phyloP scores from a whole-genome alignment of 1,139 yeast genomes.

The Candida freyschussii region DNA sequence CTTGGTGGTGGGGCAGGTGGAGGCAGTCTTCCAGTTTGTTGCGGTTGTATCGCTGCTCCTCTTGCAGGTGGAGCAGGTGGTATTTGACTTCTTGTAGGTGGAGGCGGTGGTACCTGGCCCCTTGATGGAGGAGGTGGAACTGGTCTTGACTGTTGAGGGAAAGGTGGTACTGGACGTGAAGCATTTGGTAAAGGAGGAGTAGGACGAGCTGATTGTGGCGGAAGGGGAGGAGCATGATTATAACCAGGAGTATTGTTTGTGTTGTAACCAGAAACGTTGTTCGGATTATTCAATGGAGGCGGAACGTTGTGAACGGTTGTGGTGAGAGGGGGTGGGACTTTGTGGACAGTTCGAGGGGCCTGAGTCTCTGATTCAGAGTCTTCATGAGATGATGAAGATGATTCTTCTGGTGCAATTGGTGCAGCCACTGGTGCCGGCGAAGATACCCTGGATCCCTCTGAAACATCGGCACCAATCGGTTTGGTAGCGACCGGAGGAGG shows the following conservation, averaged over 20 bases:
- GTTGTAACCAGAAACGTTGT: conserved; percentile 9
- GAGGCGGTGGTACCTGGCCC: conserved; percentile 22
- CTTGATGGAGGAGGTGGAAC: conserved; percentile 29
- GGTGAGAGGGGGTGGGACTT: conserved; percentile 26
- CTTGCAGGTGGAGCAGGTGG: conserved; percentile 21
- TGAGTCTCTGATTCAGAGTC: conserved; percentile 20
- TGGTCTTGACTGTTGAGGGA: conserved; percentile 12
- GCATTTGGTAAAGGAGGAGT: conserved; percentile 34
- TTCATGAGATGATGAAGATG: conserved; percentile 3
- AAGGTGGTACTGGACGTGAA: conserved; percentile 29
- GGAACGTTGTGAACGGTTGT: conserved; percentile 21
- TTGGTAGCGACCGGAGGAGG: conserved; percentile 37
- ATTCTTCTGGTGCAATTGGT: conserved; percentile 9
- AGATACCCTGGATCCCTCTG: conserved; percentile 10
- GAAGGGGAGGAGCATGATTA: conserved; percentile 7
- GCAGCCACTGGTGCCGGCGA: conserved; percentile 15
- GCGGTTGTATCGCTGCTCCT: conserved; percentile 28
- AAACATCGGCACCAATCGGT: conserved; percentile 15
- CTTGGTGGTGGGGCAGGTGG: conserved; percentile 28
- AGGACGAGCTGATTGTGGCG: conserved; percentile 19
- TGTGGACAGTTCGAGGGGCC: conserved; percentile 24
- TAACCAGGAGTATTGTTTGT: conserved; percentile 8
- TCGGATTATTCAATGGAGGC: conserved; percentile 23
- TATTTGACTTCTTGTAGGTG: conserved; percentile 26
- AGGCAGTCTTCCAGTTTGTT: conserved; percentile 24